A percentile compares a stretch with the other conserved stretches of the same genome.
Evolutionary conservation across 2,329 filamentous ascomycete species (phyloP).

Genomic region (Alternaria solani): DNA sequence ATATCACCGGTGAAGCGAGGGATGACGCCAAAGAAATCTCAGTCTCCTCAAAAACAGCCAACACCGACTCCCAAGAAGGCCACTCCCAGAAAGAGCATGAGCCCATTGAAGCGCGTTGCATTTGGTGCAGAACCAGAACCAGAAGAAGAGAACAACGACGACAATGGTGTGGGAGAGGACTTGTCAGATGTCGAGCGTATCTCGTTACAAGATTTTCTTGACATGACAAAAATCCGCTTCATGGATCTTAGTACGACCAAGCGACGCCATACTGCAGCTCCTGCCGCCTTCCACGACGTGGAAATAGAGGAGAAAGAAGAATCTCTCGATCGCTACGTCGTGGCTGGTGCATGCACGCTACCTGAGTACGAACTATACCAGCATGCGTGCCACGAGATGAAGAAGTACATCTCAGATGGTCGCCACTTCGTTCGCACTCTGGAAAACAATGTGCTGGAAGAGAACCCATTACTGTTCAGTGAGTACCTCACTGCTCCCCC

Average conservation of each 20-base stretch:
- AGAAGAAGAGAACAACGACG: slow-evolving; percentile 32
- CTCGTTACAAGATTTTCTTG: slow-evolving; percentile 89
- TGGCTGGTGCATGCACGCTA: slow-evolving; percentile 88
- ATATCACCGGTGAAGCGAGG: slow-evolving; percentile 54
- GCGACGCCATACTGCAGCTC: slow-evolving; percentile 76
- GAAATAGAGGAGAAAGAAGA: slow-evolving; percentile 59
- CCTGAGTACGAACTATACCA: slow-evolving; percentile 95
- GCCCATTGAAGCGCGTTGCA: slow-evolving; percentile 45
- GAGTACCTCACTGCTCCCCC: slow-evolving; percentile 89
- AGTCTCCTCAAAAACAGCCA: slow-evolving; percentile 49
- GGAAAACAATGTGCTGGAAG: slow-evolving; percentile 84
- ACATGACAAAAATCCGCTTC: slow-evolving; percentile 95
- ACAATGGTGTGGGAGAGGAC: slow-evolving; percentile 34
- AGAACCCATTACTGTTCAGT: slow-evolving; percentile 89
- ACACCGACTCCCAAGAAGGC: slow-evolving; percentile 51
- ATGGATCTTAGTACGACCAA: slow-evolving; percentile 99
- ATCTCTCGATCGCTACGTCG: slow-evolving; percentile 77
- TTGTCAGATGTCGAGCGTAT: slow-evolving; percentile 66
- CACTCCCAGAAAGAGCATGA: slow-evolving; percentile 39
- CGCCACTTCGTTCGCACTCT: slow-evolving; percentile 89
- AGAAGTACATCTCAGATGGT: slow-evolving; percentile 95
- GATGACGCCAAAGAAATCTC: slow-evolving; percentile 47
- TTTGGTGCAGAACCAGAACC: slow-evolving; percentile 36
- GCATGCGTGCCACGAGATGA: slow-evolving; percentile 93
- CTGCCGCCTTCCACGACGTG: slow-evolving; percentile 46